Conservation (phyloP, 768 basidiomycete genomes). For the Tricholoma furcatifolium region DNA sequence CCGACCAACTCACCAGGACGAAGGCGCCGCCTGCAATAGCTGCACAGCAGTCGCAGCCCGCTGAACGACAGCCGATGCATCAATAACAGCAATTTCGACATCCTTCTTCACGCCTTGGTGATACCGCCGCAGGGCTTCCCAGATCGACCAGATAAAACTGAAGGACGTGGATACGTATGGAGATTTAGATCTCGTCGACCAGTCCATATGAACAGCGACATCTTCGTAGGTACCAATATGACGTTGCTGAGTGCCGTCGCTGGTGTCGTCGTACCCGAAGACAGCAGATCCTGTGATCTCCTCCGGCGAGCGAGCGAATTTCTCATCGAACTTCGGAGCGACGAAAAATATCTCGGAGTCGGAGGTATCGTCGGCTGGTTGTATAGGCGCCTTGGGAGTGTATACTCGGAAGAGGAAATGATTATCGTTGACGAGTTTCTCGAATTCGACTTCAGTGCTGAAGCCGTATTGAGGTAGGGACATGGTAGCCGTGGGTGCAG, state of each 20-base stretch:
- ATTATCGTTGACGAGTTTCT: slow-evolving; percentile 58
- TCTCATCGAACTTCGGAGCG: slow-evolving; percentile 61
- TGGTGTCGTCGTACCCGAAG: background rate
- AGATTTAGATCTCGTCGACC: slow-evolving; percentile 71
- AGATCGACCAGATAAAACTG: slow-evolving; percentile 79
- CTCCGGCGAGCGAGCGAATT: slow-evolving; percentile 36
- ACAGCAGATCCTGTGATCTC: slow-evolving; percentile 20
- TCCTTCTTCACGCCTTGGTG: slow-evolving; percentile 71
- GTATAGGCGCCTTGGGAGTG: slow-evolving; percentile 66
- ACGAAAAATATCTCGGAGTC: slow-evolving; percentile 68
- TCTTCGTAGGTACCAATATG: slow-evolving; percentile 50
- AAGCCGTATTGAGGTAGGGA: slow-evolving; percentile 75
- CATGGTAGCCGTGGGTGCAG: slow-evolving; percentile 17
- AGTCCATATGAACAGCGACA: slow-evolving; percentile 70
- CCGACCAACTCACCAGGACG: slow-evolving; percentile 52
- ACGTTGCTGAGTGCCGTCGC: slow-evolving; percentile 3
- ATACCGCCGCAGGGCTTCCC: slow-evolving; percentile 80
- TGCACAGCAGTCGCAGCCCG: slow-evolving; percentile 66
- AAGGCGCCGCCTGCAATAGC: slow-evolving; percentile 49
- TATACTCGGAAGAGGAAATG: slow-evolving; percentile 80
- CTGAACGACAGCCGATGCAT: slow-evolving; percentile 56
- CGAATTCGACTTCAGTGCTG: slow-evolving; percentile 60
- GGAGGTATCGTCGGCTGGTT: slow-evolving; percentile 47
- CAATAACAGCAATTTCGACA: slow-evolving; percentile 77
- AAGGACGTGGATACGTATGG: slow-evolving; percentile 75